Conservation (phyloP, 305 asterid genomes). For the Rubia balearica region DNA sequence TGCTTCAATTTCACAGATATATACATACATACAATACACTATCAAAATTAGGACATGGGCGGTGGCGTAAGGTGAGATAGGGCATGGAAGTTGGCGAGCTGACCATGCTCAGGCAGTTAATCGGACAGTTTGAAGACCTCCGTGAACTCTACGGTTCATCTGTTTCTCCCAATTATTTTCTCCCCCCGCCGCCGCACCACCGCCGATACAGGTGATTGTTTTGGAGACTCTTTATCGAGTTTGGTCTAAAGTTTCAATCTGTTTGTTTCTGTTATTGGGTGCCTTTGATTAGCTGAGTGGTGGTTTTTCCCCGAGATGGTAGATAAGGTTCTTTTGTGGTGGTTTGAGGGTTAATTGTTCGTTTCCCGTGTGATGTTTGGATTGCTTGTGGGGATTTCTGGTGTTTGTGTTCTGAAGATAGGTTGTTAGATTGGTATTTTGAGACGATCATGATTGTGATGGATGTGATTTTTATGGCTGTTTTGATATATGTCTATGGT, state of each 20-base stretch:
- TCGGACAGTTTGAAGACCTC: slow-evolving; percentile 71
- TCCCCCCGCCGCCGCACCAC: slow-evolving; percentile 32
- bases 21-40: slow-evolving; percentile 20
- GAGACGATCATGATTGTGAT: neutral
- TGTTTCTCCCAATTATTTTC: slow-evolving; percentile 44
- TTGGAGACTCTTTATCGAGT: neutral
- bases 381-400: neutral
- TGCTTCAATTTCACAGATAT: neutral
- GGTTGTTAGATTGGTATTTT: neutral
- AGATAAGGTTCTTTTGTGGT: neutral
- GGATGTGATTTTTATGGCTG: neutral
- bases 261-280: neutral
- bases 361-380: neutral
- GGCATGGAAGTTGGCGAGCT: slow-evolving; percentile 38
- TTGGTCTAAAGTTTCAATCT: slow-evolving; percentile 6
- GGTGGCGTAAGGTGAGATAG: slow-evolving; percentile 15
- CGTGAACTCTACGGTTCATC: slow-evolving; percentile 58
- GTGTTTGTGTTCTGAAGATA: neutral
- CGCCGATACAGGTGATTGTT: slow-evolving; percentile 17
- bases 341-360: neutral
- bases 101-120: slow-evolving; percentile 90
- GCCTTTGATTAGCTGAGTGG: neutral
- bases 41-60: slow-evolving; percentile 23
- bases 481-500: neutral
- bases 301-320: neutral